Evolutionary conservation across 352 stramenopile species (phyloP).

Genomic region (Blastocystis hominis): DNA sequence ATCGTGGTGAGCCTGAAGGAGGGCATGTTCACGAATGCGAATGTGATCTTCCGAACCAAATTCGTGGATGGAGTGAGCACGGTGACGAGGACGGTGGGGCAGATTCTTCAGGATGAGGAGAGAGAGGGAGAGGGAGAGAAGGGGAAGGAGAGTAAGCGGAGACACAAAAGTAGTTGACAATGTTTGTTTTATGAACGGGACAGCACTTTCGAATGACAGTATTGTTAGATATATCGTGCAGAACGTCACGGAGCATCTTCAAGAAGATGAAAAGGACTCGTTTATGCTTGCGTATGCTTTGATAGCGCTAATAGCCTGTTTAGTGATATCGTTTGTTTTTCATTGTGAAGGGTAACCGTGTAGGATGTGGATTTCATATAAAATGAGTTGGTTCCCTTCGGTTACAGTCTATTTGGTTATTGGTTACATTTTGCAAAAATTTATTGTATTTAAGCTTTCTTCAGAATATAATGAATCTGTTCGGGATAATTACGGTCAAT

Average conservation of each 20-base stretch:
- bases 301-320: background rate
- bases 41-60: conserved; percentile 98
- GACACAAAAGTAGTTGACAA: background rate
- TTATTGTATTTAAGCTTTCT: background rate
- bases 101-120: background rate
- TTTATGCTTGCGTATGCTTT: conserved; percentile 4
- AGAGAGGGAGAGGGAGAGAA: background rate
- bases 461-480: background rate
- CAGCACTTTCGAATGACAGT: background rate
- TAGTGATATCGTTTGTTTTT: conserved; percentile 1
- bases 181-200: conserved; percentile 40
- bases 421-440: conserved; percentile 11
- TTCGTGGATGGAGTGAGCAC: conserved; percentile 99
- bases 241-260: conserved; percentile 23
- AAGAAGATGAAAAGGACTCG: conserved; percentile 47
- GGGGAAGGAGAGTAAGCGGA: background rate
- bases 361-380: background rate
- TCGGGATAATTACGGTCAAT: background rate
- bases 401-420: background rate
- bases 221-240: background rate
- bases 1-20: conserved; percentile 99
- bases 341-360: background rate
- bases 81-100: conserved; percentile 80
- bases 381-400: background rate
- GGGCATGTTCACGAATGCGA: conserved; percentile 99